Evolutionary conservation across 371 early-diverging fungal species (phyloP), one percentile per base, ranked within the genome.

Genomic region (Lichtheimia corymbifera): DNA sequence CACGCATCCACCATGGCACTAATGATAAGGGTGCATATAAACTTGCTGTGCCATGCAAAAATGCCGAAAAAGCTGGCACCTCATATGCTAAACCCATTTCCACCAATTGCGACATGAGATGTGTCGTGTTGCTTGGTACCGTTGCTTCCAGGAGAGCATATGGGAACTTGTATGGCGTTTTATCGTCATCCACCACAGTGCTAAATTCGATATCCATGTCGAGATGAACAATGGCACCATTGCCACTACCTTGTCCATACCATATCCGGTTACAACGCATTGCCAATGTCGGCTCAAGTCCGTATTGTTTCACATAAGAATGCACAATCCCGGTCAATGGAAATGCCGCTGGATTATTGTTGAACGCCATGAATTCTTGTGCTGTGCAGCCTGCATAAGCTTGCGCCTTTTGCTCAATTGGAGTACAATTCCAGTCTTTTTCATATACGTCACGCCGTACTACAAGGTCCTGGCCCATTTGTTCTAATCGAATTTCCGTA

Each of bases 41-140:
- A 30, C 53, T 56, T 24, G 56, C 64, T 14, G 89, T 86, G 61
- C 97, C 99, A 76, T 99, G 98, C 58, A 96, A 86, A 78, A 93
- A 99, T 73, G 97, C 97, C 58, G 92, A 91, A 80, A 97, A 99
- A 70, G 94, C 94, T 50, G 97, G 97, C 13, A 97, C 97, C 43
- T 93, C 94, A 70, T 94, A 94, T 40, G 97, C 95, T 60, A 97
- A 75, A 55, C 91, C 86, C 60, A 88, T 85, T 40, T 90, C 84
- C 64, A 95, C 81, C 51, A 98, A 76, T 28, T 93, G 89, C 14
- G 85, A 77, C 52, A 97, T 93, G 25, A 2, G 93, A 91, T 55
- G 88, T 88, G 24, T 89, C 87, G 9, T 92, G 92, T 75, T 96
- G 94, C 54, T 44, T 35, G 41, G 40, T 18, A 55, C 18, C 7